A percentile compares a stretch with the other conserved stretches of the same genome.
phyloP scores from a whole-genome alignment of 2,329 filamentous ascomycete genomes.

The Aureobasidium sp. region DNA sequence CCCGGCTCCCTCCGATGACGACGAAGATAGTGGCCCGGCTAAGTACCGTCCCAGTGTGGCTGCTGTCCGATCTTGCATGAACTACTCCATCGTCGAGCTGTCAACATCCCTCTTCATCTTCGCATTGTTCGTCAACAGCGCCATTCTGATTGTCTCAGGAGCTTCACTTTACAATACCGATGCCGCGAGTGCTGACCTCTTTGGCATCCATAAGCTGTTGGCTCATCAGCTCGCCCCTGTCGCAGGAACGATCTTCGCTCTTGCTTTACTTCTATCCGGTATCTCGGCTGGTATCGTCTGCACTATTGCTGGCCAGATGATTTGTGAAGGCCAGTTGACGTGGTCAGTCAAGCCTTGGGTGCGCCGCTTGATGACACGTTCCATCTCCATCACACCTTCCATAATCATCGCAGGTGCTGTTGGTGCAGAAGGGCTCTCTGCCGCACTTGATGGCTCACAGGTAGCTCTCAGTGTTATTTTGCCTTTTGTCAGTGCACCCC shows the following conservation, averaged over 20 bases:
- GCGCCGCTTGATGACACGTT: constrained; percentile 67
- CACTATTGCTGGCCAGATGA: constrained; percentile 85
- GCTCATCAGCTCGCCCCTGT: constrained; percentile 61
- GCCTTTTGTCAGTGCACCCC: constrained; percentile 73
- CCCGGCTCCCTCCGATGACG: constrained; percentile 25
- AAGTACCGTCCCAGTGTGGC: constrained; percentile 34
- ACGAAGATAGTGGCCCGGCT: constrained; percentile 21
- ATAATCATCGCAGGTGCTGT: constrained; percentile 79
- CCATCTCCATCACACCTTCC: constrained; percentile 72
- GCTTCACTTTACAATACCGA: constrained; percentile 60
- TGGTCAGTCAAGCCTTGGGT: constrained; percentile 73
- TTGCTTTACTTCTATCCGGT: constrained; percentile 73
- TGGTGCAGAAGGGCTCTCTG: constrained; percentile 61
- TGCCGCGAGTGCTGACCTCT: constrained; percentile 66
- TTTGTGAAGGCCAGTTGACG: constrained; percentile 72
- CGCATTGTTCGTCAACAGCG: constrained; percentile 38
- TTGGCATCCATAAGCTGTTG: constrained; percentile 71
- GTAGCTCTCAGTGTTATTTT: constrained; percentile 72
- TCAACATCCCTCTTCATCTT: constrained; percentile 36
- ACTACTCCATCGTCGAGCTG: constrained; percentile 35
- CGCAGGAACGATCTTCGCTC: constrained; percentile 76
- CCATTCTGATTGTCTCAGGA: constrained; percentile 52
- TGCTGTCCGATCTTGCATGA: constrained; percentile 35
- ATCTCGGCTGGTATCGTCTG: constrained; percentile 79
- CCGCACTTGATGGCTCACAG: constrained; percentile 68